Evolutionary conservation across 805 yeast species (phyloP).

Genomic region (Peterozyma toletana): DNA sequence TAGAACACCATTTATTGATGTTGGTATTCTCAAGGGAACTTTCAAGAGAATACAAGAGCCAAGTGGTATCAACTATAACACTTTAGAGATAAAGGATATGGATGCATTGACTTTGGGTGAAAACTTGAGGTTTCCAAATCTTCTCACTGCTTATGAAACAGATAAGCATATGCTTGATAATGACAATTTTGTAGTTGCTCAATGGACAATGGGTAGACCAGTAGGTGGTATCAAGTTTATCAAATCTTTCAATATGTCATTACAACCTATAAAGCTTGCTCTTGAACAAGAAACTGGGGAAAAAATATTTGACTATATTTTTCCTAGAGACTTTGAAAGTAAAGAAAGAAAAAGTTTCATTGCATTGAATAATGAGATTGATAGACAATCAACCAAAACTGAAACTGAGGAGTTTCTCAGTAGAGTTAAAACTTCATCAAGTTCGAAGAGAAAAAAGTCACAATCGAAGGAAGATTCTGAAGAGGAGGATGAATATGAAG

Average conservation of each 20-base stretch:
- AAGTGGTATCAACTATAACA: conserved; percentile 62
- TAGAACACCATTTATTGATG: conserved; percentile 60
- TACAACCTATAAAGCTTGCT: conserved; percentile 65
- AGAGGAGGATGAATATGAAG: too few species aligned
- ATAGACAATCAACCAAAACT: too few species aligned
- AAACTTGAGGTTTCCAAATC: conserved; percentile 58
- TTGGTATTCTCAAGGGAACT: conserved; percentile 54
- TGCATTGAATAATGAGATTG: too few species aligned
- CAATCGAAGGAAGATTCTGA: too few species aligned
- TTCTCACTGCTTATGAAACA: conserved; percentile 46
- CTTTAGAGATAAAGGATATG: conserved; percentile 49
- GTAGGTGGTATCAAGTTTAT: conserved; percentile 89
- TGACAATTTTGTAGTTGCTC: conserved; percentile 17
- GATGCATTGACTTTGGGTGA: conserved; percentile 62
- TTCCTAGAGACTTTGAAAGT: conserved; percentile 33
- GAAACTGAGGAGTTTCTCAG: too few species aligned
- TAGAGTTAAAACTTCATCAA: too few species aligned
- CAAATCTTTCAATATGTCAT: conserved; percentile 48
- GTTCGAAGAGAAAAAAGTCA: too few species aligned
- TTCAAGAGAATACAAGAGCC: conserved; percentile 56
- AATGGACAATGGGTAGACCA: conserved; percentile 79
- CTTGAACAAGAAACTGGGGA: conserved; percentile 67
- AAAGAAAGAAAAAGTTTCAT: too few species aligned
- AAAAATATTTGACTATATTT: conserved; percentile 57
- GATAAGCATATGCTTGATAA: conserved; percentile 11